These are phyloP conservation scores for Acidomyces sp. DNA, from an alignment of 495 filamentous ascomycete species.

Conservation along the genomic window DNA sequence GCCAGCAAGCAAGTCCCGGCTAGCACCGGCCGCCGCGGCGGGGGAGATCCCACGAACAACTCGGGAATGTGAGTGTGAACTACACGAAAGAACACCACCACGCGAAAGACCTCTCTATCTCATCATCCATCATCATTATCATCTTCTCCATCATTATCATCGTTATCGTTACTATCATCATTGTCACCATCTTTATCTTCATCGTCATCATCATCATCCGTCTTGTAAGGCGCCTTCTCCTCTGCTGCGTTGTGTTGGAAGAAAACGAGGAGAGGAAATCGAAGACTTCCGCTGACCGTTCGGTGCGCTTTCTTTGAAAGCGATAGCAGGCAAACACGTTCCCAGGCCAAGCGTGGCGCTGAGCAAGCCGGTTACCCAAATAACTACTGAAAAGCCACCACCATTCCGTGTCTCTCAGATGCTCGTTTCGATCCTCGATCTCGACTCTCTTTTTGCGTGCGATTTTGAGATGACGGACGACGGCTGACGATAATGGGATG, in stretches of 20 bases:
- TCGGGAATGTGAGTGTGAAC: slow-evolving; percentile 97
- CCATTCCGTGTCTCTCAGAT: slow-evolving; percentile 14
- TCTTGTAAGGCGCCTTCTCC: slow-evolving; percentile 88
- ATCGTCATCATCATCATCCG: slow-evolving; percentile 32
- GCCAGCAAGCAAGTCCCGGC: slow-evolving; percentile 44
- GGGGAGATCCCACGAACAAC: slow-evolving; percentile 47
- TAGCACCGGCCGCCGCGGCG: slow-evolving; percentile 26
- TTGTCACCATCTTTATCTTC: too few relatives aligned
- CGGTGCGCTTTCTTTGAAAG: slow-evolving; percentile 9
- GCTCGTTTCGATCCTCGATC: slow-evolving; percentile 14
- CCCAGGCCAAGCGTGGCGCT: slow-evolving; percentile 30
- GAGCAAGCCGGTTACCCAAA: slow-evolving; percentile 20
- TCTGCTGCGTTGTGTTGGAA: slow-evolving; percentile 37
- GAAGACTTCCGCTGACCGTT: slow-evolving; percentile 14
- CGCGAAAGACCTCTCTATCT: too few relatives aligned
- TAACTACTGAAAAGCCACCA: slow-evolving; percentile 26
- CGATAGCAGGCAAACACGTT: slow-evolving; percentile 31
- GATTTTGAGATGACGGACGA: background rate
- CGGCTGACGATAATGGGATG: background rate
- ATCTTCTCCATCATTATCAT: background rate
- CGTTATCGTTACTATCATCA: too few relatives aligned
- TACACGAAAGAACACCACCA: slow-evolving; percentile 4
- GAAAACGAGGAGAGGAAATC: slow-evolving; percentile 9
- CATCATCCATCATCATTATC: too few relatives aligned
- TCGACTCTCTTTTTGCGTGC: slow-evolving; percentile 6